Conservation (phyloP, 345 rosid species). For the Carallia brachiata region DNA sequence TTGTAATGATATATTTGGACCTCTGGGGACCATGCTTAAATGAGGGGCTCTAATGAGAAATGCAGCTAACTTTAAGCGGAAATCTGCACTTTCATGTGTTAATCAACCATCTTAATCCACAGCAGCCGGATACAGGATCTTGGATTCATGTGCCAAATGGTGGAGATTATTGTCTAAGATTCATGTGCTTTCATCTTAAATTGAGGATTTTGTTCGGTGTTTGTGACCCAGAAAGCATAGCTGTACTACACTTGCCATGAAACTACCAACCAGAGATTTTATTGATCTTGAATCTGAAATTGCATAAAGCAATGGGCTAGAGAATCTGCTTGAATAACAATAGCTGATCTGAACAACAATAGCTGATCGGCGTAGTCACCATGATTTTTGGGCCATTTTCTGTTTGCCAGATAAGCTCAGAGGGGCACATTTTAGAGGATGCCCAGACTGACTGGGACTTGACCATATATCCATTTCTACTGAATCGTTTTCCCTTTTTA, state of each 20-base stretch:
- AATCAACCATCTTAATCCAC: too few relatives aligned
- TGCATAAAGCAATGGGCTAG: background rate
- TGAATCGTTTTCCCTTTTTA: too few relatives aligned
- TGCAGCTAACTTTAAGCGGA: slow-evolving; percentile 2
- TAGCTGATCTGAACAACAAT: background rate
- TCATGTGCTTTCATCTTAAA: background rate
- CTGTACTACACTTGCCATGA: background rate
- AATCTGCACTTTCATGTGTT: too few relatives aligned
- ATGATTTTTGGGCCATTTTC: background rate
- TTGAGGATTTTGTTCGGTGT: background rate
- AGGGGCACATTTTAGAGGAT: background rate
- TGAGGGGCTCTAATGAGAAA: background rate
- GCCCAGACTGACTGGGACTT: too few relatives aligned
- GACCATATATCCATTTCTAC: too few relatives aligned
- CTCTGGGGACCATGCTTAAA: background rate
- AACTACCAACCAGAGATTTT: background rate
- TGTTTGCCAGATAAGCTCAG: background rate
- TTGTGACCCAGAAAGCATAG: background rate
- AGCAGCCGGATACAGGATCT: too few relatives aligned
- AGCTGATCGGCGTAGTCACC: background rate
- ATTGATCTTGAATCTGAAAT: background rate
- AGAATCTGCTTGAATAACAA: background rate
- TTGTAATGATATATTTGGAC: background rate
- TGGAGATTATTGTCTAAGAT: background rate
- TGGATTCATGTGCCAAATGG: too few relatives aligned